Evolutionary conservation across 306 rosid genomes (phyloP).

Genomic region (Vachellia pachyceras): DNA sequence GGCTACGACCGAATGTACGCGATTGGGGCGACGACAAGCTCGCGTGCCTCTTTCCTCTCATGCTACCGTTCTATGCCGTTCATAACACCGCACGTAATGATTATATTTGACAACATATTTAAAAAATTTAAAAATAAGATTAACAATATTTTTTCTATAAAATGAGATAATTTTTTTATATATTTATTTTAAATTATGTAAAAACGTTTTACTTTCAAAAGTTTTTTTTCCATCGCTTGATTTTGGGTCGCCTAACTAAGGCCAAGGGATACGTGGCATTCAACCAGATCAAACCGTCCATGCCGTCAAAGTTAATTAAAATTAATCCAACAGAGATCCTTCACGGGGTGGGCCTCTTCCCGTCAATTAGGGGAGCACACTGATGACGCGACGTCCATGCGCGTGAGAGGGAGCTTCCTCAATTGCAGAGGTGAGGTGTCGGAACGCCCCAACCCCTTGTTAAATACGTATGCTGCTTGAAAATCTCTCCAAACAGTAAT

Average conservation of each 20-base stretch:
- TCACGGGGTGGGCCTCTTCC: background rate
- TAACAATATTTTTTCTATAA: too few species aligned
- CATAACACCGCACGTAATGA: background rate
- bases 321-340: background rate
- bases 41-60: background rate
- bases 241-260: background rate
- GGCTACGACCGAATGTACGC: background rate
- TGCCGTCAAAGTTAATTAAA: background rate
- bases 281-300: background rate
- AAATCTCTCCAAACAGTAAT: too few species aligned
- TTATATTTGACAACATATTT: too few species aligned
- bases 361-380: background rate
- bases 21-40: background rate
- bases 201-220: background rate
- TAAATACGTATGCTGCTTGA: too few species aligned
- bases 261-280: background rate
- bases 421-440: background rate
- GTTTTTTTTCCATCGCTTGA: background rate
- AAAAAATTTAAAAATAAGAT: too few species aligned
- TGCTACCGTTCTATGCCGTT: background rate
- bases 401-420: conserved; percentile 16
- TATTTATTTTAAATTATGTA: too few species aligned
- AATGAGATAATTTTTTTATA: too few species aligned
- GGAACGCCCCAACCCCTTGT: background rate
- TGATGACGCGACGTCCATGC: background rate